Base-by-base conservation (phyloP, 2,329 filamentous ascomycete genomes). In the Fusarium poae region DNA sequence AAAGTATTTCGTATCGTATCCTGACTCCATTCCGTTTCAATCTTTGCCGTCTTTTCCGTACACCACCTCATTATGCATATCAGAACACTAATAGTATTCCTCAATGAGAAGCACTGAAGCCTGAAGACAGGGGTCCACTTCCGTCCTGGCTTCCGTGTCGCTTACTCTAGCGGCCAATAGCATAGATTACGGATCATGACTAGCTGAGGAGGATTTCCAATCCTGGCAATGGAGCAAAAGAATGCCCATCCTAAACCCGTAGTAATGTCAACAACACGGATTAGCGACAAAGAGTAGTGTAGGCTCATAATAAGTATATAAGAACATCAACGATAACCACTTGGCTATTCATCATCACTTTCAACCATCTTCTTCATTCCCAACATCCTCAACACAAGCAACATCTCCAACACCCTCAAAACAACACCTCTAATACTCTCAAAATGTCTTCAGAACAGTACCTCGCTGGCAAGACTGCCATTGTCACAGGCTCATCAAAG, bases 391-490 rank as follows among this genome's bases (percentile, higher is more conserved):
- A 35, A 2, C 10, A 34, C 18, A 50, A 39, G 2, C 4, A 11
- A 20, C 6, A 39, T 32, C 6, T 25, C 20, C 12, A 23, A 62
- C 62, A 39, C 21, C 4, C 32, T n/a, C n/a, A 37, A 30, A 8
- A 62, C 4, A 11, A 20, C 6, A 39, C 27, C 6, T 25, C 20
- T 10, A 23, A 62, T 60, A 39, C 21, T 5, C 32, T n/a, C n/a
- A 37, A 30, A 8, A 62, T 46, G 69, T 57, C 46, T 67, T 74
- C 37, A 2, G 73, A 71, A 29, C 59, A 74, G 16, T 69, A 71
- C 6, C 57, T 75, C 12, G 51, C 56, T 2, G 72, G 74, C 55
- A 75, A 75, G 60, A 63, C 59, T 23, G 74, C 73, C 54, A 70
- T 73, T 3, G 71, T 73, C 12, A 73, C 71, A 3, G 71, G 71